Conservation (phyloP, 768 basidiomycete species). For the Podaxis sp. region DNA sequence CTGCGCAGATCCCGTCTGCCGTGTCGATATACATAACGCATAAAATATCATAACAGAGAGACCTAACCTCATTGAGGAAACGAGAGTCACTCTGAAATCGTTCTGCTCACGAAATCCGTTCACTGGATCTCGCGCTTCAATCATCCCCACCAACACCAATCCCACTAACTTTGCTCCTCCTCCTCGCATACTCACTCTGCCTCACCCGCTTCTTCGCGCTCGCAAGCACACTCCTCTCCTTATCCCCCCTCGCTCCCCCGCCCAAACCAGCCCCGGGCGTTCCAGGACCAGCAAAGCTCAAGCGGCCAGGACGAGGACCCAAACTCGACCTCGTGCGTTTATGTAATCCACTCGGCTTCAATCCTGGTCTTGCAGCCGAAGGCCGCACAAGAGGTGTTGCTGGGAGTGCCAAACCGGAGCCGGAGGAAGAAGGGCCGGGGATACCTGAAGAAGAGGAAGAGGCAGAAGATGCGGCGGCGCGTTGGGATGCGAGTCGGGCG, state of each 20-base stretch:
- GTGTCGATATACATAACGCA: not conserved
- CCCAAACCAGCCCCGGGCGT: slow-evolving; percentile 23
- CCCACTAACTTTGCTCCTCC: slow-evolving; percentile 41
- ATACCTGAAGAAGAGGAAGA: slow-evolving; percentile 4
- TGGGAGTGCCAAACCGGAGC: slow-evolving; percentile 13
- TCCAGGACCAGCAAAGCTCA: slow-evolving; percentile 29
- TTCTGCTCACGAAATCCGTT: not conserved
- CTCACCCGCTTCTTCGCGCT: slow-evolving; percentile 72
- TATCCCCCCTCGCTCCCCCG: slow-evolving; percentile 24
- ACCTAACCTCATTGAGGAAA: not conserved
- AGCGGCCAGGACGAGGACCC: slow-evolving; percentile 38
- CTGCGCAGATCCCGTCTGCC: not conserved
- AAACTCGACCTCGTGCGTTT: slow-evolving; percentile 48
- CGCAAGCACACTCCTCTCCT: slow-evolving; percentile 37
- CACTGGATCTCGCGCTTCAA: not conserved
- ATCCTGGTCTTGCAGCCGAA: not conserved
- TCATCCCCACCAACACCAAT: not conserved
- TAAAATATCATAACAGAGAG: not conserved
- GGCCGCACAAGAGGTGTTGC: slow-evolving; percentile 22
- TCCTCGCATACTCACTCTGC: slow-evolving; percentile 71
- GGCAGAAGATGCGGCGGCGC: slow-evolving; percentile 42
- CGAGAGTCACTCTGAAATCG: not conserved
- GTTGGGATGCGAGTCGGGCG: slow-evolving; percentile 70
- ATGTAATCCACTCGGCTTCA: slow-evolving; percentile 16
- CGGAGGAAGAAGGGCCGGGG: not conserved